Evolutionary conservation across 2,329 filamentous ascomycete species (phyloP), one percentile per base, ranked within the genome.

Genomic region (Calycina herbarum): DNA sequence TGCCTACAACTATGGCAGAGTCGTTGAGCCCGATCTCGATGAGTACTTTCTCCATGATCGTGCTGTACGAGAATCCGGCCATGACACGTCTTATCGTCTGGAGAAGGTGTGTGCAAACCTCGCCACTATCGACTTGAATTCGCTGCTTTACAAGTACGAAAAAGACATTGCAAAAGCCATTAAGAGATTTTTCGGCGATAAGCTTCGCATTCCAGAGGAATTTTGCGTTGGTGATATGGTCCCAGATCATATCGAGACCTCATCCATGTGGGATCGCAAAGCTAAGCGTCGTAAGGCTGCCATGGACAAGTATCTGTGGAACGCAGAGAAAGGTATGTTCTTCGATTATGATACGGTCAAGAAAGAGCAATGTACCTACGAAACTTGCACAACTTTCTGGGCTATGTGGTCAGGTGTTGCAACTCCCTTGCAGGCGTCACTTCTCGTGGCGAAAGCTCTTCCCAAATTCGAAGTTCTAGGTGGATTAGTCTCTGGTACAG

Each of bases 41-140:
- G 88, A 94, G 58, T 99, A 98, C 79, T 98, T 98, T 80, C 81
- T 96, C 75, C 95, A 99, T 77, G 95, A 99, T 76, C 91, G 95
- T 66, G 94, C 94, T 1, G 94, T 98, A 40, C 90, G 95, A 71
- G 95, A 99, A 78, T 97, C 94, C 20, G 95, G 95, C 13, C 95
- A 99, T 78, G 95, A 99, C 76, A 99, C 95, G 2, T 92, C 92
- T 17, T 98, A 98, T 79, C 92, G 95, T 20, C 84, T 99, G 24
- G 95, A 98, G 79, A 89, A 88, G 58, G 85, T 96, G 29, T 94
- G 91, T 73, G 95, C 92, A 11, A 88, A 97, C 75, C 82, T 98
- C 31, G 95, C 94, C 11, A 97, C 94, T 0, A 92, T 98, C 66
- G 95, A 99, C 75, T 84, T 98, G 64, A 98, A 99, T 80, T 95